Conservation (phyloP, 2,329 filamentous ascomycete species). For the Claviceps maximensis region DNA sequence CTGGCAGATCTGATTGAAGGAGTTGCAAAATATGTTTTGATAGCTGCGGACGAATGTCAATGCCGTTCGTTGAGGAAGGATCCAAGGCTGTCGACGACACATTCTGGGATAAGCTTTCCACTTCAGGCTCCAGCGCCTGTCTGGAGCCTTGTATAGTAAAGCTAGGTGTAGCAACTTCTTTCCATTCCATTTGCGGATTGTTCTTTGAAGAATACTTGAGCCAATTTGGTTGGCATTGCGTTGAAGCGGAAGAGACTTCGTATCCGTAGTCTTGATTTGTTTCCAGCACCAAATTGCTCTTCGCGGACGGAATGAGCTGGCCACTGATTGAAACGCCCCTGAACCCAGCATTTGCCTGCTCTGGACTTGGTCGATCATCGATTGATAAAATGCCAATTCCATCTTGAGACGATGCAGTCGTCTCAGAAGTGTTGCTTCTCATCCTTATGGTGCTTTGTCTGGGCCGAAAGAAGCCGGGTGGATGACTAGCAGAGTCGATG, state of each 20-base stretch:
- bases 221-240: conserved; percentile 24
- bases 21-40: conserved; percentile 24
- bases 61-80: conserved; percentile 26
- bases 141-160: not conserved
- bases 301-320: too few species aligned
- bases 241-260: conserved; percentile 19
- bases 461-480: not conserved
- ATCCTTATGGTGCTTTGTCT: not conserved
- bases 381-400: conserved; percentile 19
- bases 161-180: conserved; percentile 17
- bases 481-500: not conserved
- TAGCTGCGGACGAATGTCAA: conserved; percentile 36
- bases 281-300: too few species aligned
- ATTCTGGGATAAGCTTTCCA: conserved; percentile 5
- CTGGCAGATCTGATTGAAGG: not conserved
- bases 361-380: conserved; percentile 24
- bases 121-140: conserved; percentile 1
- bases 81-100: conserved; percentile 21
- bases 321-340: too few species aligned
- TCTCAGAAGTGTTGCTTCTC: not conserved
- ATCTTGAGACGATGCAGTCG: conserved; percentile 1
- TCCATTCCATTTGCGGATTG: conserved; percentile 22
- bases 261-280: conserved; percentile 10
- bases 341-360: conserved; percentile 7
- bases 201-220: not conserved